A percentile compares a stretch with the other conserved stretches of the same genome.
Conservation (phyloP, 257 asterid genomes). For the Lycium ferocissimum region DNA sequence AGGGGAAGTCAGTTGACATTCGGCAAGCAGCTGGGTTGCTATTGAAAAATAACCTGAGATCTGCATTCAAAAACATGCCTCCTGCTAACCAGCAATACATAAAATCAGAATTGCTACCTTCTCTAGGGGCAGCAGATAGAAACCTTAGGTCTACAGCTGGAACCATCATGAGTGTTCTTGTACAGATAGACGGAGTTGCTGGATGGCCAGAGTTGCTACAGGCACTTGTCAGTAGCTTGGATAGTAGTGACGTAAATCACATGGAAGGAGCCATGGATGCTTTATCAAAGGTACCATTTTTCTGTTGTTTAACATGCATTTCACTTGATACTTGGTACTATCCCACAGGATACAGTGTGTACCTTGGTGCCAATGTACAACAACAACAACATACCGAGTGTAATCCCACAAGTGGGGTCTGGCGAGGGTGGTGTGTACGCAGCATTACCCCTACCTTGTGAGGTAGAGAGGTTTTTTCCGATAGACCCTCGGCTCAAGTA, state of each 20-base stretch:
- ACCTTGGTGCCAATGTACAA: neutral
- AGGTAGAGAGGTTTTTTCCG: too few species aligned
- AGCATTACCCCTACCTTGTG: too few species aligned
- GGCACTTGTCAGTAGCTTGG: slow-evolving; percentile 85
- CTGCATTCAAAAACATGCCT: slow-evolving; percentile 66
- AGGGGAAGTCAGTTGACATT: slow-evolving; percentile 89
- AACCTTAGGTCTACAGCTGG: slow-evolving; percentile 95
- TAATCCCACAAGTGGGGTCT: too few species aligned
- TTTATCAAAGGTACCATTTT: slow-evolving; percentile 77
- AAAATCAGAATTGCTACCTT: slow-evolving; percentile 83
- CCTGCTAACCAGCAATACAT: slow-evolving; percentile 72
- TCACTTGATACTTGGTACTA: slow-evolving; percentile 30
- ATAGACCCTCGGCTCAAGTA: too few species aligned
- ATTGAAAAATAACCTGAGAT: slow-evolving; percentile 82
- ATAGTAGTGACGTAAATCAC: slow-evolving; percentile 84
- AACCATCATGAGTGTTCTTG: slow-evolving; percentile 84
- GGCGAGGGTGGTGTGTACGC: too few species aligned
- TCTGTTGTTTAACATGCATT: slow-evolving; percentile 6
- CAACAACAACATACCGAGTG: too few species aligned
- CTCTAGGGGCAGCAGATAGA: slow-evolving; percentile 85
- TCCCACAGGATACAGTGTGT: neutral
- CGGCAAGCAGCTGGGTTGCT: slow-evolving; percentile 99
- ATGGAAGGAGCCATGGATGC: slow-evolving; percentile 99
- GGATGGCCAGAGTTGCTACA: slow-evolving; percentile 95
- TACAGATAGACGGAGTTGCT: slow-evolving; percentile 81